Percentiles rank a stretch among this genome's conserved stretches.
Evolutionary conservation across 2,329 filamentous ascomycete species (phyloP).

Genomic region (Emergomyces pasteurianus): DNA sequence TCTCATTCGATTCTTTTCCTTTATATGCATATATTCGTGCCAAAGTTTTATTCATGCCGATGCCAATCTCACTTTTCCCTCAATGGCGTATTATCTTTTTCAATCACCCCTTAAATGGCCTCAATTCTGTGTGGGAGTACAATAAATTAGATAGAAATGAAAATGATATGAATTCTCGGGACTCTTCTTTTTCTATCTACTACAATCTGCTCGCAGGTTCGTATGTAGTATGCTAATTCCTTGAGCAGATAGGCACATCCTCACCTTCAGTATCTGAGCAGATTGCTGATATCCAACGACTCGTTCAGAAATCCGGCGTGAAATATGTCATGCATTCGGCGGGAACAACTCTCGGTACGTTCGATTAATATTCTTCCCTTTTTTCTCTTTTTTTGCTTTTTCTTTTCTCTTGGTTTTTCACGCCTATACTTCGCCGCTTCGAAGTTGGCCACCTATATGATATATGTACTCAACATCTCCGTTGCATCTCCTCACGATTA

Average conservation of each 20-base stretch:
- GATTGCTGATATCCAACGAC: conserved; percentile 75
- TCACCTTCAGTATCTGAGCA: conserved; percentile 66
- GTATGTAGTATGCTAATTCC: not conserved
- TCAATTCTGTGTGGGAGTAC: not conserved
- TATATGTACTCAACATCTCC: not conserved
- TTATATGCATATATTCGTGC: not conserved
- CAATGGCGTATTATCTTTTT: not conserved
- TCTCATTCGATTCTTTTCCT: not conserved
- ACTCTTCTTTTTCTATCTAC: not conserved
- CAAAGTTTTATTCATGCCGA: not conserved
- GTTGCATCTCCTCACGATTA: not conserved
- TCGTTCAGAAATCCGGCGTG: conserved; percentile 69
- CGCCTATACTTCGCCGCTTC: too few species aligned
- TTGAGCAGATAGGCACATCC: conserved; percentile 61
- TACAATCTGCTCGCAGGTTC: not conserved
- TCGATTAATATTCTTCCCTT: not conserved
- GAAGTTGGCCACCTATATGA: too few species aligned
- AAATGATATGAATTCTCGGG: not conserved
- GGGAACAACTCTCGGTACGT: conserved; percentile 78
- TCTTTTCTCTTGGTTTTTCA: too few species aligned
- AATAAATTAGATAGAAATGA: not conserved
- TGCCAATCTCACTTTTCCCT: not conserved
- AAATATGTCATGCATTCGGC: conserved; percentile 85
- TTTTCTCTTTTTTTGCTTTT: not conserved
- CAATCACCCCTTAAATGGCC: not conserved